Evolutionary conservation across 129 eudicot species (phyloP), one percentile per base, ranked within the genome.

Genomic region (Deinandra increscens): DNA sequence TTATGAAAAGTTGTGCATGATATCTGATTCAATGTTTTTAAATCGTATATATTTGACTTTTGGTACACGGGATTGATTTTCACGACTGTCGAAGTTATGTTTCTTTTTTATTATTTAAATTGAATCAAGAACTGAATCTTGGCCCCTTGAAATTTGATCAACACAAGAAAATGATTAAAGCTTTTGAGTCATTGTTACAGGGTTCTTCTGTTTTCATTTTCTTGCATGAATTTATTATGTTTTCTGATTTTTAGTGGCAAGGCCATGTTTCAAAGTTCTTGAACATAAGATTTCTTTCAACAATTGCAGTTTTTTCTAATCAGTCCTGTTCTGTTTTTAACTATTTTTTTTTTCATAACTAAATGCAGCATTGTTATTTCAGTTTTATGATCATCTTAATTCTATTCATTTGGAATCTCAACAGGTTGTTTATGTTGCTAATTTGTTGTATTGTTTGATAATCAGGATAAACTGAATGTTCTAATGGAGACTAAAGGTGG

Each of bases 401-500:
- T n/a, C n/a, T n/a, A 2, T 26, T 66, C 6, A 12, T 9, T 31
- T 13, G 2, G 8, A 44, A 43, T 0, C 6, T 45, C 14, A 34
- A 10, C 22, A 48, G 9, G 26, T n/a, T 50, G 15, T 50, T 9
- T 55, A 31, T 31, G 9, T 42, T 44, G 43, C 10, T 26, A 12
- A 26, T 12, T 9, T 63, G 48, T 2, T 64, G 0, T 33, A 1
- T 20, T 60, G 9, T 67, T 66, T 68, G 45, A 20, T 75, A 33
- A n/a, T 31, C 80, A 76, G 84, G 77, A 7, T 5, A 65, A 64
- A 75, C 37, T 88, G 96, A 85, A 93, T 93, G 98, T 51, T 84
- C 84, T 89, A 79, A 93, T 93, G 98, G 98, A 93, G 77, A 69
- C 95, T 6, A 85, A 93, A 87, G 96, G 98, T 81, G 98, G 98